A percentile compares a stretch with the other conserved stretches of the same genome.
These are phyloP conservation scores for Alternaria sp. DNA, from an alignment of 2,329 filamentous ascomycete species.

Conservation along the genomic window DNA sequence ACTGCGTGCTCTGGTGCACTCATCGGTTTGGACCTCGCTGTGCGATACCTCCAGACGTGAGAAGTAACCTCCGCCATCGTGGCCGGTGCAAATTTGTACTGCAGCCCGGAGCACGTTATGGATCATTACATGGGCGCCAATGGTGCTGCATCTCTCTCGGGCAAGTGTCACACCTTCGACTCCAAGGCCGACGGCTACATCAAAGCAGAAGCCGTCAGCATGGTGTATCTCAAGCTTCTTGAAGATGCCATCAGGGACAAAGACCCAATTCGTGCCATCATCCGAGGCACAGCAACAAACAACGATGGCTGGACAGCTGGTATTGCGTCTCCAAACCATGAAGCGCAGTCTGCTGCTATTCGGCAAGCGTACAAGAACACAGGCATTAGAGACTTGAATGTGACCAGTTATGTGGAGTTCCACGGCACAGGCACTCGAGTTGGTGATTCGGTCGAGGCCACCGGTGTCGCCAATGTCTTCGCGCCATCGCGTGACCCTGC, in stretches of 20 bases:
- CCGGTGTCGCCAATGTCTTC: constrained; percentile 11
- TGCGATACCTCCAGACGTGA: constrained; percentile 20
- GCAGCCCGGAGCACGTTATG: constrained; percentile 15
- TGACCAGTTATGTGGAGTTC: constrained; percentile 44
- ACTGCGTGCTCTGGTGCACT: constrained; percentile 38
- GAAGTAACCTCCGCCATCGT: constrained; percentile 19
- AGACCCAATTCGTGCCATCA: constrained; percentile 45
- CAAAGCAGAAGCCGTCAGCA: constrained; percentile 40
- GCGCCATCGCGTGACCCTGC: constrained; percentile 13
- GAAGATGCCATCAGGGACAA: constrained; percentile 39
- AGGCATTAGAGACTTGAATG: constrained; percentile 29
- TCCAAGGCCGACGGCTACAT: constrained; percentile 36
- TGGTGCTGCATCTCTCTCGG: constrained; percentile 28
- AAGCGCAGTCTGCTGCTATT: constrained; percentile 49
- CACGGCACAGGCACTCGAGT: constrained; percentile 66
- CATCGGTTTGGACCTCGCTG: constrained; percentile 41
- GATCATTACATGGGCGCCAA: constrained; percentile 6
- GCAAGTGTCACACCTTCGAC: constrained; percentile 35
- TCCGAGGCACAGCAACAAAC: constrained; percentile 35
- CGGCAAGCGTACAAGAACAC: constrained; percentile 30
- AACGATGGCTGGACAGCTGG: constrained; percentile 40
- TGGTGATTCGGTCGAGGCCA: constrained; percentile 48
- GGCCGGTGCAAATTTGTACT: constrained; percentile 20
- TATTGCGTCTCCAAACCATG: constrained; percentile 52
- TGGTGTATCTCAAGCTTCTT: constrained; percentile 41